Evolutionary conservation across 352 stramenopile genomes (phyloP), one percentile per base, ranked within the genome.

Genomic region (Saprolegnia parasitica): DNA sequence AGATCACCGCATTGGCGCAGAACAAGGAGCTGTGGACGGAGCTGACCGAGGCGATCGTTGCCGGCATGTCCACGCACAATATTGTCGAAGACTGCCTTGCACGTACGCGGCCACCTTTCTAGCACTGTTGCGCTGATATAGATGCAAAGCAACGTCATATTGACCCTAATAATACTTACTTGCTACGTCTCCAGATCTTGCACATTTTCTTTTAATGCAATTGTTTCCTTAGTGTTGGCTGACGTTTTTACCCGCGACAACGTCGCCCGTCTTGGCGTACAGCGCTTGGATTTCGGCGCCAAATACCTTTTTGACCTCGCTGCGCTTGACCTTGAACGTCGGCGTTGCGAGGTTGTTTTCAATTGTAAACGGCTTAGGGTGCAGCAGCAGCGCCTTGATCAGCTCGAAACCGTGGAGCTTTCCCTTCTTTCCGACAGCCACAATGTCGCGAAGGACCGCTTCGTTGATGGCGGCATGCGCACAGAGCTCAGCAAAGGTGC

Each of bases 261-360:
- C 35, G 49, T 66, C 58, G 39, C 58, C 58, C 35, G 35, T 55
- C 39, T 66, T 39, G 68, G 45, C 56, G 78, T 98, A 98, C 76
- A 98, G 80, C 0, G 65, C 67, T 21, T 82, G 72, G 60, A 98
- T 90, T 32, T 96, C 65, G 20, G 85, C 71, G 26, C 76, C 32
- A 62, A 97, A 97, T 23, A 76, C 78, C 65, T 96, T 83, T 29
- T 95, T 82, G 10, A 98, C 86, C 71, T 97, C 76, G 42, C 83
- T 82, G 0, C 96, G 79, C 79, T 98, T 98, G 73, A 98, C 83
- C 73, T 99, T 99, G 79, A 98, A 98, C 1, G 96, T 98, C 10
- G 96, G 94, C 16, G 96, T 98, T 23, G 97, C 73, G 37, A 98
- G 78, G 57, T 87, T 83, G 76, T 97, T 98, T 45, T 98, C 93